Percentiles rank a stretch among this genome's conserved stretches.
Evolutionary conservation across 2,329 filamentous ascomycete genomes (phyloP).

Genomic region (Diatrype stigma): DNA sequence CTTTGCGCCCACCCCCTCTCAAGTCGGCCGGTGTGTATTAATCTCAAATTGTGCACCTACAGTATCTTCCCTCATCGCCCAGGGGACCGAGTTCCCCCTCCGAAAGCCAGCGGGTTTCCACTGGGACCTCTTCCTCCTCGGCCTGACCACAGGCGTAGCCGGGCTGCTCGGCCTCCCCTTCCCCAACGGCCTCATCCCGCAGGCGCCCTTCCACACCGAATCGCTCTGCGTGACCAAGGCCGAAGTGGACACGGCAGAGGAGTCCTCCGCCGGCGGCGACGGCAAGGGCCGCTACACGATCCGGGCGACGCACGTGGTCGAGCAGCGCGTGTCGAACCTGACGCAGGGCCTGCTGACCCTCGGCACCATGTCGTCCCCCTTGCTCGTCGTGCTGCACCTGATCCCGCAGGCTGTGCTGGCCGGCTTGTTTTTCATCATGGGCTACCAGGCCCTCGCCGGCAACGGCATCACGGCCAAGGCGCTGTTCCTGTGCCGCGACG

Average conservation of each 20-base stretch:
- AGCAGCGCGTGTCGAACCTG: constrained; percentile 76
- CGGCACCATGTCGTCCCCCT: constrained; percentile 72
- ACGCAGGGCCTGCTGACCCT: constrained; percentile 74
- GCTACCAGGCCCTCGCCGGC: constrained; percentile 68
- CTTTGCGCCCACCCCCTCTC: neutral
- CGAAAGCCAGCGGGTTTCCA: constrained; percentile 79
- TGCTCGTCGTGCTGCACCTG: constrained; percentile 69
- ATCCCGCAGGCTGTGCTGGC: constrained; percentile 78
- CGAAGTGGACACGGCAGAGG: constrained; percentile 49
- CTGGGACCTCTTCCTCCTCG: constrained; percentile 80
- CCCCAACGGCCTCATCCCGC: constrained; percentile 78
- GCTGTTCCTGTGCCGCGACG: constrained; percentile 64
- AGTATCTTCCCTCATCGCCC: constrained; percentile 79
- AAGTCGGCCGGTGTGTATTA: constrained; percentile 2
- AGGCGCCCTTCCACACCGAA: constrained; percentile 78
- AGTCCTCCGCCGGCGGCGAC: constrained; percentile 43
- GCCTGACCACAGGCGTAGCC: constrained; percentile 70
- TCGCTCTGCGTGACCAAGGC: constrained; percentile 68
- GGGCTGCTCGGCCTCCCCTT: constrained; percentile 75
- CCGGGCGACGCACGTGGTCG: constrained; percentile 61
- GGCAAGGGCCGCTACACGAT: constrained; percentile 53
- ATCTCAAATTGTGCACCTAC: too few species aligned
- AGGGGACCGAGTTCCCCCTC: constrained; percentile 78
- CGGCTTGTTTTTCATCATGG: constrained; percentile 83
- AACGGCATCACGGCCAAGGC: constrained; percentile 77